A percentile compares a stretch with the other conserved stretches of the same genome.
Conservation (phyloP, 225 moss, liverwort and hornwort genomes). For the Ulota crispa region DNA sequence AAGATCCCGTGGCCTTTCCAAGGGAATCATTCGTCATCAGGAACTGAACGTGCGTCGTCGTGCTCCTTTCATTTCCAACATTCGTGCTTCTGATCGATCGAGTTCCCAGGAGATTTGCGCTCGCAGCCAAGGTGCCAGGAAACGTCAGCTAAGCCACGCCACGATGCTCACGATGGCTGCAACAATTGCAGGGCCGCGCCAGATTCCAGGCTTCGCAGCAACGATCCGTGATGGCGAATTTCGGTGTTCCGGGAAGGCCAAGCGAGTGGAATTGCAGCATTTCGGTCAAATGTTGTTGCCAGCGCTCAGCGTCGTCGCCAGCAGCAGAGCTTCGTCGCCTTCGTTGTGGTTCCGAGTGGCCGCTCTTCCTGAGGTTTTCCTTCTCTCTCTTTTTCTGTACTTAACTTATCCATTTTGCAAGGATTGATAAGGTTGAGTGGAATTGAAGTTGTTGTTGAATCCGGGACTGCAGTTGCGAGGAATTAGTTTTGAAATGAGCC, state of each 20-base stretch:
- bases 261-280: neutral
- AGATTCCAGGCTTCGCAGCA: no score
- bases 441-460: neutral
- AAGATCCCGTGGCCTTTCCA: neutral
- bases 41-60: neutral
- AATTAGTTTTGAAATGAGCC: neutral
- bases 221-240: neutral
- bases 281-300: neutral
- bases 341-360: constrained; percentile 11
- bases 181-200: neutral
- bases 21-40: neutral
- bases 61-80: neutral
- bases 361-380: constrained; percentile 36
- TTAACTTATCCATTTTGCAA: neutral
- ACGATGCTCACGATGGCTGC: neutral
- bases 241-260: neutral
- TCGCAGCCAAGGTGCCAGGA: neutral
- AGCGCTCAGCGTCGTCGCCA: neutral
- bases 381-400: neutral
- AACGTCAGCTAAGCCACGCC: no score
- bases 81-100: neutral
- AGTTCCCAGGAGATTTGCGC: neutral
- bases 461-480: neutral
- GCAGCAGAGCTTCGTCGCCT: neutral
- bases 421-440: neutral